Base-by-base conservation (phyloP, 2,329 filamentous ascomycete species). In the Colletotrichum simmondsii region DNA sequence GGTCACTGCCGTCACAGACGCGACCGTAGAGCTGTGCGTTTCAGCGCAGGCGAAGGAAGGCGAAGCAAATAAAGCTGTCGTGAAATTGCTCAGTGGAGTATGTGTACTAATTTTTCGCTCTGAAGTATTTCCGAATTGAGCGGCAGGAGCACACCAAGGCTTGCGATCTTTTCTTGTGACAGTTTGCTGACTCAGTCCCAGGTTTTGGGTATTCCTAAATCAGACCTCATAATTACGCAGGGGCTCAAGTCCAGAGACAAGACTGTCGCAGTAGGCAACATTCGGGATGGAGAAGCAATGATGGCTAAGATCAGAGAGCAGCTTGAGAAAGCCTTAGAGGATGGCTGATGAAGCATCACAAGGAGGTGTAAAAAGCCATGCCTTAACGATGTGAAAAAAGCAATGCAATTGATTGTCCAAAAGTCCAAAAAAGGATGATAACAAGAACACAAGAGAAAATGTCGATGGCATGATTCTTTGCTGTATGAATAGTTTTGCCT, bases 31-130 rank as follows among this genome's bases (percentile, higher is more conserved):
- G 72, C 80, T 95, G 1, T 92, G 91, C 60, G 92, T 94, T 2
- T 83, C 92, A 0, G 92, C 91, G 0, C 91, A 88, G 75, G 87
- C 92, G 12, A 86, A 87, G 73, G 91, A 94, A 16, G 92, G 92
- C 16, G 91, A 93, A 78, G 90, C 92, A 5, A 94, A 94, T 78
- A 89, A 88, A 78, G 92, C 92, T 5, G 90, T 93, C 2, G 82
- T 90, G 61, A 84, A 87, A 49, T 81, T 94, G 5, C 82, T 95
- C 68, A 91, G 92, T 75, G 83, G 90, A 77, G 90, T 91, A 76
- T 75, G 81, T 73, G 11, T 28, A 7, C 26, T 32, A n/a, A 30
- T 32, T 32, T 32, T 32, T 2, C 30, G 30, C 30, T 32, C 30
- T 32, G 8, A 10, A 32, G 2, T 1, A 30, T 22, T 54, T 16